A percentile compares a stretch with the other conserved stretches of the same genome.
phyloP scores from a whole-genome alignment of 352 stramenopile genomes.

The Phytophthora melonis region DNA sequence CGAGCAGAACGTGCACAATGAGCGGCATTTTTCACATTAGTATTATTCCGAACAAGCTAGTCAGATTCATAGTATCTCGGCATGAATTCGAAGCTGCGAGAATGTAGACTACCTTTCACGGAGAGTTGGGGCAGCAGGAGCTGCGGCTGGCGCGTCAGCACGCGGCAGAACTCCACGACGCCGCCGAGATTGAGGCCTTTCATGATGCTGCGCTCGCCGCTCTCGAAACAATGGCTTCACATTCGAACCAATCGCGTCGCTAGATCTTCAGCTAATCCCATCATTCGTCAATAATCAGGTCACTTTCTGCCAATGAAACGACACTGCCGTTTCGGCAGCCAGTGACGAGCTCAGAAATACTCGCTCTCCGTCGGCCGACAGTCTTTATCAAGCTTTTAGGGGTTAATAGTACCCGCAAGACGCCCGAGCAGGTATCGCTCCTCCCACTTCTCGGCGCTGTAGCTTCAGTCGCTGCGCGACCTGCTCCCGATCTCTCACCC shows the following conservation, averaged over 20 bases:
- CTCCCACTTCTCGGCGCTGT: not conserved
- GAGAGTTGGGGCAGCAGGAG: slow-evolving; percentile 86
- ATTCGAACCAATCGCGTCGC: slow-evolving; percentile 17
- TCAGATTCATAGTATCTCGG: not conserved
- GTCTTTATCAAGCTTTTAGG: no score
- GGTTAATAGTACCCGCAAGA: slow-evolving; percentile 12
- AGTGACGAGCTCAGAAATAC: slow-evolving; percentile 42
- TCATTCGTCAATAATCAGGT: slow-evolving; percentile 27
- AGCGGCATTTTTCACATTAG: slow-evolving; percentile 1
- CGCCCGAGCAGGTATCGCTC: slow-evolving; percentile 3
- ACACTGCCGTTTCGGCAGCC: slow-evolving; percentile 27
- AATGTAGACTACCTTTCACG: slow-evolving; percentile 58
- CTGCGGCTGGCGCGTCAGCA: slow-evolving; percentile 71
- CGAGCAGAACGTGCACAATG: not conserved
- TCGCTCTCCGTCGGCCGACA: slow-evolving; percentile 29
- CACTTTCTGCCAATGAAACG: slow-evolving; percentile 36
- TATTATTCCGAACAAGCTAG: slow-evolving; percentile 15
- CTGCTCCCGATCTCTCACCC: no score
- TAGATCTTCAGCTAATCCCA: not conserved
- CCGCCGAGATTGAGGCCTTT: slow-evolving; percentile 84
- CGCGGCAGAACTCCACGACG: slow-evolving; percentile 85
- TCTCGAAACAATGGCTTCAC: not conserved
- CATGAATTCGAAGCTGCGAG: slow-evolving; percentile 14
- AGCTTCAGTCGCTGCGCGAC: not conserved
- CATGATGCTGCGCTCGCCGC: slow-evolving; percentile 29